Evolutionary conservation across 345 rosid genomes (phyloP), one percentile per base, ranked within the genome.

Genomic region (Ceriops decandra): DNA sequence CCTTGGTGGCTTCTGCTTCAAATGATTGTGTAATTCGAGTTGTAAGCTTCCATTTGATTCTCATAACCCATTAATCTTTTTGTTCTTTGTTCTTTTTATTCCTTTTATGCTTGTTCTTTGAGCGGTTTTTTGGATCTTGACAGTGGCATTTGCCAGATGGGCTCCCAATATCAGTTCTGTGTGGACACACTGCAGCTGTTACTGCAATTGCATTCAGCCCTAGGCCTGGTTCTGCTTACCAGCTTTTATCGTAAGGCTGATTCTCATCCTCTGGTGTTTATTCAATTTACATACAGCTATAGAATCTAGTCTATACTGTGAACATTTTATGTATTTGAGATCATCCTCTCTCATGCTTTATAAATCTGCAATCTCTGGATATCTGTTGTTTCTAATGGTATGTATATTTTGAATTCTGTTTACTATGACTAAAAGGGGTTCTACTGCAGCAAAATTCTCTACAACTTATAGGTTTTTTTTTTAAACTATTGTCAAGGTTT

Each of bases 141-240:
- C 83, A 95, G 99, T 95, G 99, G 99, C 96, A 91, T 75, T 77
- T 95, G 82, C 89, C 99, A 70, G 99, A 95, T 78, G 99, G 99
- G 72, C 82, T 81, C 68, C 99, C 98, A 58, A 84, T 95, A 76
- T 92, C 99, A 36, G 91, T 95, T 61, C 83, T 95, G 31, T 93
- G 89, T 26, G 99, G 99, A 67, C 99, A 95, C 66, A 86, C 89
- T 46, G 98, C 87, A 74, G 97, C 90, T 72, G 99, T 95, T 68
- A 95, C 99, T 74, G 97, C 99, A 46, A 87, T 95, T 76, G 92
- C 88, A 61, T 95, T 95, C 80, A 90, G 96, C 80, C 99, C 99
- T 64, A 90, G 96, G 81, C 98, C 93, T 68, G 88, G 91, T 70
- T 89, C 92, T 73, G 74, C 82, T 4, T 88, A 86, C 85, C 98